Evolutionary conservation across 306 rosid species (phyloP), one percentile per base, ranked within the genome.

Genomic region (Begonia loranthoides): DNA sequence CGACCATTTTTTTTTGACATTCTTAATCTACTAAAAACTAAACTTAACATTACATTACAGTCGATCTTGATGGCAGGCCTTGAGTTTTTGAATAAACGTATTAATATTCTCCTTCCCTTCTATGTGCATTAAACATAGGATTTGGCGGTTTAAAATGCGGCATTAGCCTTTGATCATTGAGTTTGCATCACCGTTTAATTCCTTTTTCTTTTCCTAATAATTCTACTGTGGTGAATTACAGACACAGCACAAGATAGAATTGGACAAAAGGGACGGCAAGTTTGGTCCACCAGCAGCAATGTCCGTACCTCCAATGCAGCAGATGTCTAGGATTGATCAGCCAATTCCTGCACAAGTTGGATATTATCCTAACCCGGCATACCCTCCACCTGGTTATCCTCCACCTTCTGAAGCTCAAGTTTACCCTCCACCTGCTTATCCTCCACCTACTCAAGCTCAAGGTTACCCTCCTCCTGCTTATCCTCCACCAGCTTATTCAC

Each of bases 201-300:
- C 13, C 34, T 45, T 65, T 56, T 47, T 38, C 33, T 47, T 13
- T n/a, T 47, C 47, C 24, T 34, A 56, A 53, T 53, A 51, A 10
- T 53, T 48, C 47, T 66, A 34, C n/a, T 21, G 38, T 17, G 19
- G 60, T 34, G 52, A 48, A 9, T 17, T 73, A 75, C 83, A 85
- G 93, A 81, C 95, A 12, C 95, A 85, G 44, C 95, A 85, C 79
- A 79, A 79, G 70, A 4, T 81, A 51, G 87, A 81, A 74, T 67
- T 81, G 80, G 80, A 85, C 67, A 81, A 74, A 73, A 76, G 93
- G 14, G 87, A 85, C 51, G 85, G 87, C 50, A 76, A 57, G 63
- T 57, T 79, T 54, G 84, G 73, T 45, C 74, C 77, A 15, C 74
- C 59, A 43, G 70, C 64, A 28, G 69, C 21, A 22, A 76, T 79